phyloP scores from a whole-genome alignment of 768 basidiomycete genomes.

The Trametes cingulata region DNA sequence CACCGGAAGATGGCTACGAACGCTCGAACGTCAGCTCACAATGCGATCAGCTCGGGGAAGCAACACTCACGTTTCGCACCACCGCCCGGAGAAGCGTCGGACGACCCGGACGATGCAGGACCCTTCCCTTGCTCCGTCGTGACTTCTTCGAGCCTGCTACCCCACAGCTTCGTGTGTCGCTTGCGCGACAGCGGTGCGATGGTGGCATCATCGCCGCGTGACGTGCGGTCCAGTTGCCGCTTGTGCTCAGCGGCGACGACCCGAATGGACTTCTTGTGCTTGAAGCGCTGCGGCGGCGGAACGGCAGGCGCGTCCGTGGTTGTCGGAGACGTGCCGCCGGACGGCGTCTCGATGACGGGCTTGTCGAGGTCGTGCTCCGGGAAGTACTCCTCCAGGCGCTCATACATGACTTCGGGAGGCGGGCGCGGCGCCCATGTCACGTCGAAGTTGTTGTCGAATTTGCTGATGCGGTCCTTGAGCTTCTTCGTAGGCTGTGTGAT shows the following conservation, averaged over 20 bases:
- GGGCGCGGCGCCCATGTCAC: conserved; percentile 90
- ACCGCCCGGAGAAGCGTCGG: conserved; percentile 29
- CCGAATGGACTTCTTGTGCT: conserved; percentile 89
- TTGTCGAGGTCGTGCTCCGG: conserved; percentile 95
- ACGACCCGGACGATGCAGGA: conserved; percentile 40
- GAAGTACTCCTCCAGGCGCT: conserved; percentile 92
- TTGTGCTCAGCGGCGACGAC: conserved; percentile 89
- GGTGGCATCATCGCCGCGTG: conserved; percentile 54
- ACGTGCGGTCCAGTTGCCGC: conserved; percentile 69
- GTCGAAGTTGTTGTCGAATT: conserved; percentile 46
- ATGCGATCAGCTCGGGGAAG: conserved; percentile 6
- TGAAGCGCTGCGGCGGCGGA: conserved; percentile 44
- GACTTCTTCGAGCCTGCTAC: conserved; percentile 89
- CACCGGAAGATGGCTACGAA: conserved; percentile 87
- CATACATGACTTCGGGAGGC: conserved; percentile 88
- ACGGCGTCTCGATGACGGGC: conserved; percentile 86
- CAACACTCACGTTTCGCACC: conserved; percentile 55
- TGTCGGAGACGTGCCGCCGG: conserved; percentile 79
- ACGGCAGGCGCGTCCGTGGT: conserved; percentile 49
- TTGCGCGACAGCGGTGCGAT: conserved; percentile 61
- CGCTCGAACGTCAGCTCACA: not conserved
- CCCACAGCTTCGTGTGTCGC: conserved; percentile 95
- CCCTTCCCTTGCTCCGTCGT: conserved; percentile 68
- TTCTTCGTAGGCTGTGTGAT: conserved; percentile 16
- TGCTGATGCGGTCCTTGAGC: conserved; percentile 29